phyloP scores from a whole-genome alignment of 805 yeast genomes.

The Isabelozyma pseudorhagii region DNA sequence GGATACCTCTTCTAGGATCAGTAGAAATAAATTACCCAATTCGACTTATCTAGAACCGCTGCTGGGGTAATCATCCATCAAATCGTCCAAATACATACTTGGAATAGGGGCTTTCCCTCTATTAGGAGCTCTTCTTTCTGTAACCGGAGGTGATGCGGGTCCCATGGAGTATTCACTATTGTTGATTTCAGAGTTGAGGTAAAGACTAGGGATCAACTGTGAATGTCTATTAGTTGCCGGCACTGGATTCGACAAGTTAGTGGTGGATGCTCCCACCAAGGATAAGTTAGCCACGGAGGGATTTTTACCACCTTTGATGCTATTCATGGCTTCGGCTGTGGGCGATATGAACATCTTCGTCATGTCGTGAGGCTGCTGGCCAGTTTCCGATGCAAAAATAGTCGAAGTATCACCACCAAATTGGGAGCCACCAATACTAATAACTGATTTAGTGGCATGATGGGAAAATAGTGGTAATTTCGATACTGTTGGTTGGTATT shows the following conservation, averaged over 20 bases:
- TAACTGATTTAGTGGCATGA: constrained; percentile 17
- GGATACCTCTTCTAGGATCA: too few relatives aligned
- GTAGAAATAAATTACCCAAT: too few relatives aligned
- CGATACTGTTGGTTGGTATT: constrained; percentile 21
- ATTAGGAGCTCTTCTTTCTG: constrained; percentile 1
- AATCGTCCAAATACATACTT: constrained; percentile 47
- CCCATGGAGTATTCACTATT: constrained; percentile 26
- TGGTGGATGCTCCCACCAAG: constrained; percentile 11
- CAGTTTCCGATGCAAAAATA: constrained; percentile 28
- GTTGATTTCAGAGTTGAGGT: constrained; percentile 37
- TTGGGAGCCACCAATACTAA: constrained; percentile 11
- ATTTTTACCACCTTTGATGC: constrained; percentile 17
- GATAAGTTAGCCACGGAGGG: constrained; percentile 13
- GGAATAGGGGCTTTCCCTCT: constrained; percentile 37
- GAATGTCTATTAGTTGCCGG: constrained; percentile 27
- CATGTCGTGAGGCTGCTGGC: constrained; percentile 35
- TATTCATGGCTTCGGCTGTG: constrained; percentile 67
- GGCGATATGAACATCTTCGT: constrained; percentile 71
- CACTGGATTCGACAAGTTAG: constrained; percentile 14
- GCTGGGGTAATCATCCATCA: constrained; percentile 35
- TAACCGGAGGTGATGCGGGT: constrained; percentile 3
- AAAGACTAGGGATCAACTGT: constrained; percentile 31
- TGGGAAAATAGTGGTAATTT: constrained; percentile 34
- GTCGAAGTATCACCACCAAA: constrained; percentile 30
- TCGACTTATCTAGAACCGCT: too few relatives aligned